These are phyloP conservation scores for Fusarium tricinctum DNA, from an alignment of 2,329 filamentous ascomycete genomes.

Conservation along the genomic window DNA sequence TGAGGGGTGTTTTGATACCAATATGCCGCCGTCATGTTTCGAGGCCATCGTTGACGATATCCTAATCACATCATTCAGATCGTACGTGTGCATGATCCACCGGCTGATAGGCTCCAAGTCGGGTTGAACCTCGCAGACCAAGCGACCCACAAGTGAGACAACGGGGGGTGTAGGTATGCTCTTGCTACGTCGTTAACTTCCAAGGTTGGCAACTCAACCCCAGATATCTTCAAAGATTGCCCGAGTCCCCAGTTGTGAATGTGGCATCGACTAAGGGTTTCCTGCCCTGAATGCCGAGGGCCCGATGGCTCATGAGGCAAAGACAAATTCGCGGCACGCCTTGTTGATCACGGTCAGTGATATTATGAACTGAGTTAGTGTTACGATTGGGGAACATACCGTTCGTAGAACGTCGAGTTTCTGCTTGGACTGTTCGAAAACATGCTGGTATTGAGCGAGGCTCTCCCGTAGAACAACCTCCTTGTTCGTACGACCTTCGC, in stretches of 20 bases:
- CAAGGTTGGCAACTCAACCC: constrained; percentile 36
- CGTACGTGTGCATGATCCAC: constrained; percentile 45
- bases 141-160: constrained; percentile 35
- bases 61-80: constrained; percentile 49
- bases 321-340: constrained; percentile 58
- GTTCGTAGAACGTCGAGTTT: constrained; percentile 76
- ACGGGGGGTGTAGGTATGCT: constrained; percentile 34
- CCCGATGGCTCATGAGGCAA: constrained; percentile 35
- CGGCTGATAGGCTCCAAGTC: constrained; percentile 43
- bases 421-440: constrained; percentile 85
- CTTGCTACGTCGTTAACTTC: constrained; percentile 38
- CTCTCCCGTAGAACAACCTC: constrained; percentile 84
- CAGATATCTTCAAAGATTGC: constrained; percentile 22
- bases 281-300: constrained; percentile 42
- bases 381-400: constrained; percentile 60
- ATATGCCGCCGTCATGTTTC: constrained; percentile 47
- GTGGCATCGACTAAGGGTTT: constrained; percentile 48
- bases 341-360: constrained; percentile 44
- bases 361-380: constrained; percentile 8
- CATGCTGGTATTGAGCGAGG: constrained; percentile 85
- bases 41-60: constrained; percentile 41
- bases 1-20: constrained; percentile 42
- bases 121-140: constrained; percentile 34
- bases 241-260: constrained; percentile 34
- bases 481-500: constrained; percentile 84